Percentiles rank a stretch among this genome's conserved stretches.
Evolutionary conservation across 305 asterid genomes (phyloP).

Genomic region (Fraxinus ornus): DNA sequence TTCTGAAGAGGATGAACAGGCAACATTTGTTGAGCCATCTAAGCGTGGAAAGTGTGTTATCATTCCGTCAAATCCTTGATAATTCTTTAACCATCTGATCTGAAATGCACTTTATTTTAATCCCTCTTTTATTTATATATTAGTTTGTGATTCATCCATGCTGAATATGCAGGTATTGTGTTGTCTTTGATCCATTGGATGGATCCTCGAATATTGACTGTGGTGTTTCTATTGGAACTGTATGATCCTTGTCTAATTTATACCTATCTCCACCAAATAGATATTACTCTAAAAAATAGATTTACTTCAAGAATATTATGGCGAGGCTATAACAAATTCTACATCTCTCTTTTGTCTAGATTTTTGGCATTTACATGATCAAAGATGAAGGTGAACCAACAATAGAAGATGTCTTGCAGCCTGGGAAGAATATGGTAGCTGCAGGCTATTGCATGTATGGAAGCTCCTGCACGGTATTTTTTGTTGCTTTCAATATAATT

Average conservation of each 20-base stretch:
- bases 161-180: slow-evolving; percentile 66
- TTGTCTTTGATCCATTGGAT: slow-evolving; percentile 95
- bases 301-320: not conserved
- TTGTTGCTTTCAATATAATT: not conserved
- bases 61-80: slow-evolving; percentile 3
- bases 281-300: not conserved
- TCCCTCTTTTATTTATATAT: not conserved
- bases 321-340: not conserved
- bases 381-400: slow-evolving; percentile 61
- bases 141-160: slow-evolving; percentile 4
- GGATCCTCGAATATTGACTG: slow-evolving; percentile 99
- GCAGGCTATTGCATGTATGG: slow-evolving; percentile 98
- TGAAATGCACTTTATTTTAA: not conserved
- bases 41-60: slow-evolving; percentile 74
- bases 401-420: slow-evolving; percentile 82
- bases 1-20: slow-evolving; percentile 95
- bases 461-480: slow-evolving; percentile 86
- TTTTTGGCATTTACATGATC: slow-evolving; percentile 77
- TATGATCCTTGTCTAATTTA: slow-evolving; percentile 34
- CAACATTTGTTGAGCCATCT: slow-evolving; percentile 80
- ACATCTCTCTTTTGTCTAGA: slow-evolving; percentile 44
- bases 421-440: slow-evolving; percentile 90
- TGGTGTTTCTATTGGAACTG: slow-evolving; percentile 98
- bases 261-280: not conserved
- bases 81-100: not conserved